Evolutionary conservation across 257 asterid species (phyloP).

Genomic region (Mentha longifolia): DNA sequence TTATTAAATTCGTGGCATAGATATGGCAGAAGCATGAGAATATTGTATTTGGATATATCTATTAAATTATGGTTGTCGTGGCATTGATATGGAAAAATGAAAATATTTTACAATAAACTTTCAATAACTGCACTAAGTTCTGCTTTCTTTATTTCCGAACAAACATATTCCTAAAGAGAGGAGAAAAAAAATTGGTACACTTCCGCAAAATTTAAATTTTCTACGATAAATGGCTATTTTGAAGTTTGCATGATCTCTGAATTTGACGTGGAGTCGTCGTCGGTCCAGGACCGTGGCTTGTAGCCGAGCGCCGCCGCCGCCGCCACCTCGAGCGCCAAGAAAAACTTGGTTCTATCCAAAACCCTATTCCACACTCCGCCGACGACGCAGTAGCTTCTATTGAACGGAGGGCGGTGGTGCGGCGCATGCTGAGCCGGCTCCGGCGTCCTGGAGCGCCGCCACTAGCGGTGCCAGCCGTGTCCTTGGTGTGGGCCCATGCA

Average conservation of each 20-base stretch:
- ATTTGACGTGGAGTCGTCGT: neutral
- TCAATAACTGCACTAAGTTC: no score
- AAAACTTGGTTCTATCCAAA: constrained; percentile 58
- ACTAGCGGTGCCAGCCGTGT: constrained; percentile 60
- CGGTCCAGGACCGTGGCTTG: constrained; percentile 68
- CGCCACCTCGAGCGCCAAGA: constrained; percentile 57
- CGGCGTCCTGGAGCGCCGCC: constrained; percentile 72
- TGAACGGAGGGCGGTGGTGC: constrained; percentile 78
- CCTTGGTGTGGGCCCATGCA: constrained; percentile 80
- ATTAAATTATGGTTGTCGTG: no score
- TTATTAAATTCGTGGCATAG: no score
- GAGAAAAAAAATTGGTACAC: no score
- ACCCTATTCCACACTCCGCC: constrained; percentile 69
- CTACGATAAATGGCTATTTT: no score
- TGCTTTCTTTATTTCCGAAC: no score
- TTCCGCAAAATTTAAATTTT: no score
- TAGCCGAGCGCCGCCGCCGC: constrained; percentile 48
- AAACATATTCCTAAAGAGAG: no score
- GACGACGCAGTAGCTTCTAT: constrained; percentile 78
- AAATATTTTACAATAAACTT: no score
- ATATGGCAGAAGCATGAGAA: no score
- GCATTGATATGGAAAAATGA: no score
- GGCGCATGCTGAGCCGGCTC: constrained; percentile 61
- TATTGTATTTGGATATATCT: no score
- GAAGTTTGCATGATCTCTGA: neutral